phyloP scores from a whole-genome alignment of 495 filamentous ascomycete genomes.

The Hypomontagnella submonticulosa region DNA sequence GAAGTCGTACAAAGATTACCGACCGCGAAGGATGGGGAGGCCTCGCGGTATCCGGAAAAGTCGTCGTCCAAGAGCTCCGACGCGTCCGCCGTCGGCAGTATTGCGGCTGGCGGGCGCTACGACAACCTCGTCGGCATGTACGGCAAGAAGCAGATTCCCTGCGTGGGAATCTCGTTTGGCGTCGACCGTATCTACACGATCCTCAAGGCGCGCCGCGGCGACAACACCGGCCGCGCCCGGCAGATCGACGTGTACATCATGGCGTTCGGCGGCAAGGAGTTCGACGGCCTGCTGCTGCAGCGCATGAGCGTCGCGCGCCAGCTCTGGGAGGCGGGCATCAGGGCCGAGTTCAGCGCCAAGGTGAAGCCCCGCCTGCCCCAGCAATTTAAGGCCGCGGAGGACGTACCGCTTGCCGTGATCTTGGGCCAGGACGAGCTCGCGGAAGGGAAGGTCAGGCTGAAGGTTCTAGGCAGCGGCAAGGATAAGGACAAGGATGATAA shows the following conservation, averaged over 20 bases:
- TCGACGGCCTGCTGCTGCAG: slow-evolving; percentile 78
- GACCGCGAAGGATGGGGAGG: slow-evolving; percentile 42
- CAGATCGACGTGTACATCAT: slow-evolving; percentile 85
- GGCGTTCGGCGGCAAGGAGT: slow-evolving; percentile 83
- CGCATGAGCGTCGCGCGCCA: slow-evolving; percentile 77
- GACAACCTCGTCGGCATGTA: slow-evolving; percentile 87
- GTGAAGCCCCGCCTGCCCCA: slow-evolving; percentile 79
- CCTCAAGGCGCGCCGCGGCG: slow-evolving; percentile 72
- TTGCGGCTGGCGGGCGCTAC: slow-evolving; percentile 83
- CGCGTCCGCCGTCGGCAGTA: slow-evolving; percentile 68
- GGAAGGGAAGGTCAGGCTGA: slow-evolving; percentile 79
- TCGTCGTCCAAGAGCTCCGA: slow-evolving; percentile 58
- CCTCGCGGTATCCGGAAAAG: slow-evolving; percentile 48
- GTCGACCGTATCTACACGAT: slow-evolving; percentile 86
- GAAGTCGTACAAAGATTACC: slow-evolving; percentile 81
- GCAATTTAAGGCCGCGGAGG: slow-evolving; percentile 86
- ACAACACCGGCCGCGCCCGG: slow-evolving; percentile 36
- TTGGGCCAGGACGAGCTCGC: slow-evolving; percentile 85
- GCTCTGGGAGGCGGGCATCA: slow-evolving; percentile 81
- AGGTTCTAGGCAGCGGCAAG: slow-evolving; percentile 70
- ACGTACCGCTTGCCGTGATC: slow-evolving; percentile 80
- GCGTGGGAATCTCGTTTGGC: slow-evolving; percentile 85
- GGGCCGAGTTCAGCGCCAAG: slow-evolving; percentile 82
- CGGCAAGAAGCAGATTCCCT: slow-evolving; percentile 76
- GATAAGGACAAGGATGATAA: slow-evolving; percentile 79